phyloP scores from a whole-genome alignment of 2,329 filamentous ascomycete species.

The Hymenoscyphus scutula region DNA sequence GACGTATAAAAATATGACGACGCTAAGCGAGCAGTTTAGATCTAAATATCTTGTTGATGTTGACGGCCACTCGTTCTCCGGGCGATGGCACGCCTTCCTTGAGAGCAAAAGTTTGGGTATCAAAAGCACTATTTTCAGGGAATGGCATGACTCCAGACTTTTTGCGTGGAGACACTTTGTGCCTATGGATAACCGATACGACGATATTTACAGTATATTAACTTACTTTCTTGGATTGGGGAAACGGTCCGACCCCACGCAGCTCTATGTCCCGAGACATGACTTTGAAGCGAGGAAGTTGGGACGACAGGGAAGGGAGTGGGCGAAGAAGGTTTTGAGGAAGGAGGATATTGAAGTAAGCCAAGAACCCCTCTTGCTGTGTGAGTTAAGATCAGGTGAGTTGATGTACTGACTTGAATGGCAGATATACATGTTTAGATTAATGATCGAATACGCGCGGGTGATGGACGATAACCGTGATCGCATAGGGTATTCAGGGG shows the following conservation, averaged over 20 bases:
- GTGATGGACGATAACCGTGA: slow-evolving; percentile 40
- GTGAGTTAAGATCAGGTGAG: no score
- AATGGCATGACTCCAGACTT: slow-evolving; percentile 77
- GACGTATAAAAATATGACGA: slow-evolving; percentile 52
- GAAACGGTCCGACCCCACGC: slow-evolving; percentile 39
- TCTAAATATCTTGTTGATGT: slow-evolving; percentile 73
- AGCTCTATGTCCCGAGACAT: slow-evolving; percentile 39
- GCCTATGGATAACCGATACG: slow-evolving; percentile 72
- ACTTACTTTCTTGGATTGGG: slow-evolving; percentile 69
- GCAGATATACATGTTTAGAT: slow-evolving; percentile 58
- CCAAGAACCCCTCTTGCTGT: slow-evolving; percentile 37
- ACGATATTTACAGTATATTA: slow-evolving; percentile 70
- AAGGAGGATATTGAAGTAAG: slow-evolving; percentile 70
- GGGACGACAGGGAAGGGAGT: slow-evolving; percentile 43
- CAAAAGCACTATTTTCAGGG: slow-evolving; percentile 74
- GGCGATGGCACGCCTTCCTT: slow-evolving; percentile 67
- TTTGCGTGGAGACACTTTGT: slow-evolving; percentile 79
- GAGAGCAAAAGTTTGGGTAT: slow-evolving; percentile 68
- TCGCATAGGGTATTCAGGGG: slow-evolving; percentile 35
- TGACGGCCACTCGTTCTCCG: slow-evolving; percentile 71
- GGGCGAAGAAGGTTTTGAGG: slow-evolving; percentile 55
- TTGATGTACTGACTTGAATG: slow-evolving; percentile 10
- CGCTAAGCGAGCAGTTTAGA: slow-evolving; percentile 54
- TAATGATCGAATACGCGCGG: slow-evolving; percentile 63
- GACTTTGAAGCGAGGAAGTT: slow-evolving; percentile 62